A percentile compares a stretch with the other conserved stretches of the same genome.
Evolutionary conservation across 2,329 filamentous ascomycete species (phyloP).

Genomic region (Penicillium sp.): DNA sequence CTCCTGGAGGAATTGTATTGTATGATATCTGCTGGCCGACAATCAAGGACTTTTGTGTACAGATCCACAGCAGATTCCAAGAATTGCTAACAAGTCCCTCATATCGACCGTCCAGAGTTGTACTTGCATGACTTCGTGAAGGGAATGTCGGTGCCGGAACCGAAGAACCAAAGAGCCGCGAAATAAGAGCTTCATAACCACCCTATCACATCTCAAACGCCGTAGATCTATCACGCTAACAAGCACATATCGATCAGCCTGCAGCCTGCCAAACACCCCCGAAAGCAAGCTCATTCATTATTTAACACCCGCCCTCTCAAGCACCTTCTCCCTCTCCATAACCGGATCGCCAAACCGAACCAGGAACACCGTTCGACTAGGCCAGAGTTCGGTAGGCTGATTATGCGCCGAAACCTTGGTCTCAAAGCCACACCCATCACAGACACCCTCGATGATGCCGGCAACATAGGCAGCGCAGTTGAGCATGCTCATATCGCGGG

Average conservation of each 20-base stretch:
- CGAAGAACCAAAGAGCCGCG: neutral
- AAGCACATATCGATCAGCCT: neutral
- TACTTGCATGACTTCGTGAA: slow-evolving; percentile 13
- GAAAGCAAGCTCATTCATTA: slow-evolving; percentile 18
- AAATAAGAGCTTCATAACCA: neutral
- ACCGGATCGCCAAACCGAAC: slow-evolving; percentile 91
- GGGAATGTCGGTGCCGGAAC: neutral
- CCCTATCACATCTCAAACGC: neutral
- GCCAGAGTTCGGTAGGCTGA: slow-evolving; percentile 78
- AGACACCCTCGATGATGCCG: slow-evolving; percentile 91
- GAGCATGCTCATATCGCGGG: slow-evolving; percentile 91
- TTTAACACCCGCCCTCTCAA: slow-evolving; percentile 61
- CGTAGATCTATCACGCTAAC: neutral
- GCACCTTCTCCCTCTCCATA: slow-evolving; percentile 81
- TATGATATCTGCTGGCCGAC: slow-evolving; percentile 9
- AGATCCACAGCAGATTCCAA: neutral
- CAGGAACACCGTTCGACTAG: slow-evolving; percentile 91
- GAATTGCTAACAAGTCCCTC: neutral
- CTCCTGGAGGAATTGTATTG: slow-evolving; percentile 21
- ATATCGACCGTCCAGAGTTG: neutral
- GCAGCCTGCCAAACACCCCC: neutral
- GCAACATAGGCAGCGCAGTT: slow-evolving; percentile 96
- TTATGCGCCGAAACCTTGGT: slow-evolving; percentile 89
- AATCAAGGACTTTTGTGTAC: slow-evolving; percentile 13
- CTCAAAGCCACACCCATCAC: slow-evolving; percentile 87